Evolutionary conservation across 176 grass and related monocot genomes (phyloP), one percentile per base, ranked within the genome.

Genomic region (Saccharum officinarum): DNA sequence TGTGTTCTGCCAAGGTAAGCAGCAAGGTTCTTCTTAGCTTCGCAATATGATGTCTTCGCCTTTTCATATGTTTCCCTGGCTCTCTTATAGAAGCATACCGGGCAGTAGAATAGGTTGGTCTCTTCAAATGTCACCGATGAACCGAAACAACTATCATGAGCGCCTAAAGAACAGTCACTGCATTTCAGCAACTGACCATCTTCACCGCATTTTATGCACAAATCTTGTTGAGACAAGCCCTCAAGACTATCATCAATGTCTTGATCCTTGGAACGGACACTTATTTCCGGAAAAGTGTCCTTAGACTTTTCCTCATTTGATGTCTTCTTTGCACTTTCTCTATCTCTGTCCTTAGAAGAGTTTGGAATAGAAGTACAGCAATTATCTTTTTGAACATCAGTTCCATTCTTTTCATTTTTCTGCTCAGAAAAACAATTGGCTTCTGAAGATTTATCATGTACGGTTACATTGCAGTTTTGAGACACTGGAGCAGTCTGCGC

Each of bases 171-270:
- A 60, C 90, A 92, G 40, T 49, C 81, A 60, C 62, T 76, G 42
- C 90, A 92, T 80, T 79, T 84, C 33, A 86, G 65, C 80, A 92
- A 83, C 62, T 92, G 79, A 3, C 80, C 87, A 50, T 73, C 61
- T 86, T 92, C 71, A 66, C 70, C 62, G 52, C 90, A 92, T 79
- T 86, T 89, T 65, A 92, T 80, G 45, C 90, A 92, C 68, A 83
- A 55, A 83, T 75, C 83, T 82, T 89, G 84, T 80, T 86, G 75
- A 1, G 82, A 75, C 20, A 42, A 78, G 61, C 28, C 66, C 26
- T 71, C 28, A 28, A 28, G 28, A 28, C 28, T 28, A 28, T 28
- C 28, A 28, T 28, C 28, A 28, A 28, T 28, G 28, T 28, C 28
- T 28, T 28, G 28, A 28, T 28, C 28, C 28, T 28, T 28, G 28